A percentile compares a stretch with the other conserved stretches of the same genome.
Conservation (phyloP, 805 yeast species). For the Sugiyamaella valdiviana region DNA sequence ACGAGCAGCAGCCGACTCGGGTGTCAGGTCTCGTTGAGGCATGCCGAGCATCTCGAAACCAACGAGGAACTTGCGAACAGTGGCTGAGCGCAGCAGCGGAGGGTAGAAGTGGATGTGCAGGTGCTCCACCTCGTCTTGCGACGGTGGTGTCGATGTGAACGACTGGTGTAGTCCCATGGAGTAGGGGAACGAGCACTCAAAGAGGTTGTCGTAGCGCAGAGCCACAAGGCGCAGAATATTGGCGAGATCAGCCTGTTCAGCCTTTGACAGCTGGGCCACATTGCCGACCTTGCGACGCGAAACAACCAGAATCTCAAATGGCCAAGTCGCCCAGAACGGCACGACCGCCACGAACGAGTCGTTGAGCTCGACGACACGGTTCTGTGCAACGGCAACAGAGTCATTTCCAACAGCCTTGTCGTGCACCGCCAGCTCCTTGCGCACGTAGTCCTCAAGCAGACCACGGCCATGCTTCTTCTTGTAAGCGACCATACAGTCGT, state of each 20-base stretch:
- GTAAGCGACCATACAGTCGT: constrained; percentile 46
- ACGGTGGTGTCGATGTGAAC: constrained; percentile 45
- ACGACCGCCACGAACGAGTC: constrained; percentile 62
- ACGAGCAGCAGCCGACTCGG: constrained; percentile 59
- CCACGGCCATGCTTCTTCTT: constrained; percentile 38
- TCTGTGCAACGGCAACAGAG: constrained; percentile 22
- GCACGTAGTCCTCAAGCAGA: constrained; percentile 57
- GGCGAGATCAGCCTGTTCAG: constrained; percentile 52
- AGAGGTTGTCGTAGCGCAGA: constrained; percentile 62
- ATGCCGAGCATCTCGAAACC: constrained; percentile 56
- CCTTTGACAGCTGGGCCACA: constrained; percentile 41
- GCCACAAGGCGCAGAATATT: constrained; percentile 47
- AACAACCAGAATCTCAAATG: constrained; percentile 63
- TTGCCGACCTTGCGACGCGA: constrained; percentile 51
- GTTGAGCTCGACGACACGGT: constrained; percentile 52
- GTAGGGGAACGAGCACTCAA: constrained; percentile 65
- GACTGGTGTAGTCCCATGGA: constrained; percentile 82
- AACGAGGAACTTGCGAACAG: constrained; percentile 68
- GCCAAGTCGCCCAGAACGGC: constrained; percentile 83
- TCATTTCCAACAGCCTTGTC: constrained; percentile 35
- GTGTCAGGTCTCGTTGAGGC: constrained; percentile 64
- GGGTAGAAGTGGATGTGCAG: constrained; percentile 77
- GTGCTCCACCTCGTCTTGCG: constrained; percentile 38
- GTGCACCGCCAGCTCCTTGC: constrained; percentile 39
- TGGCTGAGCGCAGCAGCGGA: constrained; percentile 66